These are phyloP conservation scores for Dicorynia guianensis DNA, from an alignment of 306 rosid species.

Conservation along the genomic window DNA sequence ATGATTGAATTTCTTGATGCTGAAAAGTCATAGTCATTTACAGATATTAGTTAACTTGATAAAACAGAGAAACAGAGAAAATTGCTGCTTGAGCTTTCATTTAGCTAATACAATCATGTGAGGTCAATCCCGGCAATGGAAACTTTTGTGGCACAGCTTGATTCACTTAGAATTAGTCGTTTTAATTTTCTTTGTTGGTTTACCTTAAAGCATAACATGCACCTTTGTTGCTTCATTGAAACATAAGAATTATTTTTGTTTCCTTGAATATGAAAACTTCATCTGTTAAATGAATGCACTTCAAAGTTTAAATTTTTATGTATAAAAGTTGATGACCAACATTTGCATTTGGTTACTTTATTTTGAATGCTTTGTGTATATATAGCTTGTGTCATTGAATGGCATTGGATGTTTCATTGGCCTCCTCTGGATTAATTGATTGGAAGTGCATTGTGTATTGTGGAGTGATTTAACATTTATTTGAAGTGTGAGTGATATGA, in stretches of 20 bases:
- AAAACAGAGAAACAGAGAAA: background rate
- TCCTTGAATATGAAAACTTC: slow-evolving; percentile 1
- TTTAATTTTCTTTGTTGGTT: background rate
- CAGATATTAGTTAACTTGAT: slow-evolving; percentile 26
- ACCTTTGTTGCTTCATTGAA: background rate
- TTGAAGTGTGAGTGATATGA: background rate
- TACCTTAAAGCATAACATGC: background rate
- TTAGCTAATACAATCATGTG: background rate
- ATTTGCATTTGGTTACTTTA: background rate
- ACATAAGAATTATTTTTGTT: slow-evolving; percentile 3
- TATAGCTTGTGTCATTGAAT: background rate
- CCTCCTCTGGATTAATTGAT: background rate
- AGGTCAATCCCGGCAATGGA: background rate
- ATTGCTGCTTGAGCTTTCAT: slow-evolving; percentile 2
- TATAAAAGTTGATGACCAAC: background rate
- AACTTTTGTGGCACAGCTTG: background rate
- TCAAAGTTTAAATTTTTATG: background rate
- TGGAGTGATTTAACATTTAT: background rate
- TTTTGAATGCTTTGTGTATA: slow-evolving; percentile 5
- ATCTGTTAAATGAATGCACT: slow-evolving; percentile 17
- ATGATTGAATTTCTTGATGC: slow-evolving; percentile 8
- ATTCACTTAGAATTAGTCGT: slow-evolving; percentile 8
- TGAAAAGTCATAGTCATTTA: slow-evolving; percentile 11
- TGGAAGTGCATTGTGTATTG: background rate
- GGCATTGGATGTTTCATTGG: slow-evolving; percentile 8